Conservation (phyloP, 1,284 basidiomycete species). For the Fomitiporia mediterranea region DNA sequence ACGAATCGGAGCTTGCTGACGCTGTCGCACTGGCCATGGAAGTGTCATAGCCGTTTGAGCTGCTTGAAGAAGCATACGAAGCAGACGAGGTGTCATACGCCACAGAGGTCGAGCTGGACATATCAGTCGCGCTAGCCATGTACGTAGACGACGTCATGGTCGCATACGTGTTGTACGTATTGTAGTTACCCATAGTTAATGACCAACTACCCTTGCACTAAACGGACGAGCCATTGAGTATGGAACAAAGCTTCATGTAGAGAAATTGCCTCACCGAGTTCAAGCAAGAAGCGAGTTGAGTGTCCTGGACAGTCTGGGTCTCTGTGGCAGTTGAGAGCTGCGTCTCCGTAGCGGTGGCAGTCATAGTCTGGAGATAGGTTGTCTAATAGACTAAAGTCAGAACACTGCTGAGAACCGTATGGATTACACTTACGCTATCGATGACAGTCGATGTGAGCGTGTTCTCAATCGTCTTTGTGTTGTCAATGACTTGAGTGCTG, state of each 20-base stretch:
- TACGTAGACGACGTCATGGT: constrained; percentile 27
- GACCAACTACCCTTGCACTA: constrained; percentile 58
- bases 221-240: neutral
- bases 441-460: constrained; percentile 47
- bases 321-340: constrained; percentile 45
- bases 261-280: constrained; percentile 34
- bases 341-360: constrained; percentile 31
- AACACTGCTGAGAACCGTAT: neutral
- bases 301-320: constrained; percentile 37
- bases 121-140: constrained; percentile 5
- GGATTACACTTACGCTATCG: constrained; percentile 31
- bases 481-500: constrained; percentile 40
- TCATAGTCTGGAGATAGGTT: constrained; percentile 34
- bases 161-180: constrained; percentile 49
- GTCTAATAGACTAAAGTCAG: constrained; percentile 17
- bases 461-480: constrained; percentile 44
- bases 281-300: constrained; percentile 50
- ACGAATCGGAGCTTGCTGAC: constrained; percentile 1
- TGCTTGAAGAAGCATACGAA: constrained; percentile 2
- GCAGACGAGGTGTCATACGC: neutral
- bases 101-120: constrained; percentile 1
- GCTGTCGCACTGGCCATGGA: neutral
- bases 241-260: constrained; percentile 18
- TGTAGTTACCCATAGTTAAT: constrained; percentile 47
- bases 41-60: constrained; percentile 1